These are phyloP conservation scores for Aureobasidium vineae DNA, from an alignment of 2,329 filamentous ascomycete species.

Conservation along the genomic window DNA sequence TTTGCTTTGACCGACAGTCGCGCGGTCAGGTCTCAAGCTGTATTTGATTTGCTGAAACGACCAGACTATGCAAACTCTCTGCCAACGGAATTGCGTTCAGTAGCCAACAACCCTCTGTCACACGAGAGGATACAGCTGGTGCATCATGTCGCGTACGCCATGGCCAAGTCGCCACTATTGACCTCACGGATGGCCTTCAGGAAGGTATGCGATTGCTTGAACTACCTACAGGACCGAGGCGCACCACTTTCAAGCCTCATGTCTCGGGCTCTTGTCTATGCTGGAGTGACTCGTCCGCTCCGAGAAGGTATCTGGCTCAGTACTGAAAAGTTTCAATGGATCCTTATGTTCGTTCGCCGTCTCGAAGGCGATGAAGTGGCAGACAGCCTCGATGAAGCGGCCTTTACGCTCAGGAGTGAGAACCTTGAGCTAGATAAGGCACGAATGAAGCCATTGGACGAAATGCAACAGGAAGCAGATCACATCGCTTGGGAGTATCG, in stretches of 20 bases:
- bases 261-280: conserved; percentile 51
- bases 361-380: conserved; percentile 48
- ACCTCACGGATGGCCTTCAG: conserved; percentile 45
- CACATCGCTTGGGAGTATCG: conserved; percentile 7
- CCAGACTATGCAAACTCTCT: conserved; percentile 27
- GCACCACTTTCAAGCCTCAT: conserved; percentile 47
- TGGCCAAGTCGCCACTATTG: conserved; percentile 42
- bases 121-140: conserved; percentile 45
- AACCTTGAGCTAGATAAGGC: background rate
- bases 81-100: conserved; percentile 22
- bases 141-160: conserved; percentile 47
- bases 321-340: conserved; percentile 43
- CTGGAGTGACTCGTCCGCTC: conserved; percentile 49
- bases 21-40: conserved; percentile 14
- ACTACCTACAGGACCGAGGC: conserved; percentile 44
- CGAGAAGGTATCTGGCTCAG: conserved; percentile 40
- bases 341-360: conserved; percentile 45
- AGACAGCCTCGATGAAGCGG: conserved; percentile 35
- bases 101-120: conserved; percentile 32
- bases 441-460: background rate
- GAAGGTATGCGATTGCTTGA: conserved; percentile 50
- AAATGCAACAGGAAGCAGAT: conserved; percentile 1
- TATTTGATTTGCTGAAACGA: conserved; percentile 33
- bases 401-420: conserved; percentile 5
- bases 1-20: conserved; percentile 30